Base-by-base conservation (phyloP, 2,329 filamentous ascomycete species). In the Pestalotiopsis sp. region DNA sequence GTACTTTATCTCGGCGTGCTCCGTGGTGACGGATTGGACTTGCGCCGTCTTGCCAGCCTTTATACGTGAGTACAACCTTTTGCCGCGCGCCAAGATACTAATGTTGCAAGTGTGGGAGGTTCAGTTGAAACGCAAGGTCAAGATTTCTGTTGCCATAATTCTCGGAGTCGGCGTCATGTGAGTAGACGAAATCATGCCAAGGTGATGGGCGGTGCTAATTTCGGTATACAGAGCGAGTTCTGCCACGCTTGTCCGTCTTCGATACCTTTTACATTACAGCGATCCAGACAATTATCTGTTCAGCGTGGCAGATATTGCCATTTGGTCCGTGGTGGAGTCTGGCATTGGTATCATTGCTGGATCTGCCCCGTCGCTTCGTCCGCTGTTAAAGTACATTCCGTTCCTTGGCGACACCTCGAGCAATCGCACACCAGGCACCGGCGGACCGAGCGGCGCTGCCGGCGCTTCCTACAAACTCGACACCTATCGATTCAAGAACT, bases 281-380 rank as follows among this genome's bases (percentile, higher is more conserved):
- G 35, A 40, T 22, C 35, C 58, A 10, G 58, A 61, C 13, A 40
- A 61, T 38, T 61, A 61, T 3, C n/a, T 61, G 13, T 61, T 20
- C 14, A 61, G 35, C 30, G 35, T 61, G n/a, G 58, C 58, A 7
- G 35, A 61, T 14, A 40, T 61, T 20, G 58, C 58, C n/a, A 61
- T 61, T 30, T 61, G 58, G 58, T 61, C 58, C n/a, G 35, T 61
- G 6, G 35, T 61, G 30, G 58, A 61, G 22, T 61, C 58, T n/a
- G 58, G 58, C 35, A 61, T 40, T 22, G 58, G 58, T 3, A 61
- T 61, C n/a, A 61, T 61, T 35, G 58, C 58, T 22, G 58, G 58
- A 11, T 61, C 58, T 24, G 30, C 35, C 10, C 30, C 58, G 3
- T 14, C 58, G 35, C 26, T 61, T 22, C 26, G 58, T 7, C 58